Percentiles rank a stretch among this genome's conserved stretches.
Evolutionary conservation across 768 basidiomycete genomes (phyloP).

Genomic region (Sporobolomyces phaffii): DNA sequence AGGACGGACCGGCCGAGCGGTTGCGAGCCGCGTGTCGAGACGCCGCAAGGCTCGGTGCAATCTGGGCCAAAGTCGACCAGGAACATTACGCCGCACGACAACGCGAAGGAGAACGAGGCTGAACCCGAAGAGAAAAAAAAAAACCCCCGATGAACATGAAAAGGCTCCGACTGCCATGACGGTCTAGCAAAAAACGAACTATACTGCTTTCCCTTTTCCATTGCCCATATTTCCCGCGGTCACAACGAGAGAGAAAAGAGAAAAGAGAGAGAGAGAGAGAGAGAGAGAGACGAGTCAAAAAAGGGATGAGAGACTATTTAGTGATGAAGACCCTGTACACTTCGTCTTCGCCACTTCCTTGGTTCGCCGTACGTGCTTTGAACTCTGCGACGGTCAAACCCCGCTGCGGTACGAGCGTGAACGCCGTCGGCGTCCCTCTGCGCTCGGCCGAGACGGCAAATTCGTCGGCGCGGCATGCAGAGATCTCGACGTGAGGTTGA

Average conservation of each 20-base stretch:
- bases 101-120: too few species aligned
- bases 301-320: not conserved
- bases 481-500: not conserved
- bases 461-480: not conserved
- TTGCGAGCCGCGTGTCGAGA: too few species aligned
- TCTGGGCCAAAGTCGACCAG: constrained; percentile 53
- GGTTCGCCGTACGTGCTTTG: not conserved
- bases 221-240: too few species aligned
- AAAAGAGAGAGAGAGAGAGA: not conserved
- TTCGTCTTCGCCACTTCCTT: not conserved
- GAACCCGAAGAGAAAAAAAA: too few species aligned
- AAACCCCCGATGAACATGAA: too few species aligned
- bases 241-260: too few species aligned
- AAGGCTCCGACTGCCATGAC: too few species aligned
- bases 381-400: constrained; percentile 30
- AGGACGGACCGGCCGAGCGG: constrained; percentile 53
- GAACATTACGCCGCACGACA: too few species aligned
- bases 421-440: not conserved
- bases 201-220: too few species aligned
- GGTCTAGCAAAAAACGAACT: too few species aligned
- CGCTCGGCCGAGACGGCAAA: not conserved
- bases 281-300: too few species aligned
- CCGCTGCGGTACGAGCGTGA: not conserved
- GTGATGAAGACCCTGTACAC: constrained; percentile 30
- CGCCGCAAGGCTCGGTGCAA: too few species aligned